Conservation (phyloP, 1,139 yeast genomes). For the Hyphopichia burtonii region DNA sequence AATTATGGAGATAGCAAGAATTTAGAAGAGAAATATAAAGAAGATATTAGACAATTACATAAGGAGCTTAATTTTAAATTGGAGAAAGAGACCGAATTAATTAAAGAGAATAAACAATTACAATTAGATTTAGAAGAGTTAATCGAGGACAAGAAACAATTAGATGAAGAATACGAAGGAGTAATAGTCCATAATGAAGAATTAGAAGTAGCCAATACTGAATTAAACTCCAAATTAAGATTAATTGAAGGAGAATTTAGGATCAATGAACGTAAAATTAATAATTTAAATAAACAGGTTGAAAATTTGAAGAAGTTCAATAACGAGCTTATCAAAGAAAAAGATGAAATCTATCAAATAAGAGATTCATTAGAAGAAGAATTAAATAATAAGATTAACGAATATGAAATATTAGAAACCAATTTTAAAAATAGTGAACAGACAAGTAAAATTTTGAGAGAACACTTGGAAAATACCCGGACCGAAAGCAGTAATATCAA, state of each 20-base stretch:
- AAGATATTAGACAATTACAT: constrained; percentile 59
- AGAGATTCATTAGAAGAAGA: constrained; percentile 49
- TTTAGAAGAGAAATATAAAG: constrained; percentile 44
- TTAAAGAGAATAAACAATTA: constrained; percentile 62
- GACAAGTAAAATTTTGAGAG: constrained; percentile 32
- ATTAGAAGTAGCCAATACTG: constrained; percentile 42
- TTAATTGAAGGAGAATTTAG: constrained; percentile 44
- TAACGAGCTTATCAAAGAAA: constrained; percentile 48
- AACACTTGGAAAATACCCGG: constrained; percentile 37
- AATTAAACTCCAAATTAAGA: constrained; percentile 48
- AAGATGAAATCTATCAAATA: constrained; percentile 48
- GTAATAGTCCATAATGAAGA: constrained; percentile 52
- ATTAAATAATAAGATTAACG: constrained; percentile 41
- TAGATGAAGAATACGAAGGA: constrained; percentile 53
- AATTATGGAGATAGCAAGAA: constrained; percentile 43
- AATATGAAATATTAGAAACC: constrained; percentile 43
- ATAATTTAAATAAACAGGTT: constrained; percentile 50
- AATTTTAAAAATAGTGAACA: constrained; percentile 31
- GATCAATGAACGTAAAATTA: constrained; percentile 46
- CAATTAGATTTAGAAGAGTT: constrained; percentile 63
- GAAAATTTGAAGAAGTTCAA: constrained; percentile 51
- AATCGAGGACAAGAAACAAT: constrained; percentile 42
- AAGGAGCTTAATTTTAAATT: constrained; percentile 56
- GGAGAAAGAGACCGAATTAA: constrained; percentile 62
- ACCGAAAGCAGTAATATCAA: constrained; percentile 32